These are phyloP conservation scores for Gynochthodes officinalis DNA, from an alignment of 257 asterid genomes.

Conservation along the genomic window DNA sequence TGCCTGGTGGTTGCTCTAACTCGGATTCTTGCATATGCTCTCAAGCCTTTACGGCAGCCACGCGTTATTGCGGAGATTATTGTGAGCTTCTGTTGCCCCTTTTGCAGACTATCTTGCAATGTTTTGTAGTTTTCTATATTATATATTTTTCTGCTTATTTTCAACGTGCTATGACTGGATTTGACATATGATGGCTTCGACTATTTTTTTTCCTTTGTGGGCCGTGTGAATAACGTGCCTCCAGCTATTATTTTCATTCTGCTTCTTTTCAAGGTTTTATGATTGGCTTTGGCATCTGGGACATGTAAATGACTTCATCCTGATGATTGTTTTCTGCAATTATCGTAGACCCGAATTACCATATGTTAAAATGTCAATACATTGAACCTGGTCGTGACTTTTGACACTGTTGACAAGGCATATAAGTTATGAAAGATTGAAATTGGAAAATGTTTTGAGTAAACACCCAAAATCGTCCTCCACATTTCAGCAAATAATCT, in stretches of 20 bases:
- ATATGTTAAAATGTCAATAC: too few relatives aligned
- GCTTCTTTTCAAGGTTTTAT: too few relatives aligned
- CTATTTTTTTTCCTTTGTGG: not conserved
- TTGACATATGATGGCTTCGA: not conserved
- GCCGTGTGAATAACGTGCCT: not conserved
- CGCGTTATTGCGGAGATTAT: slow-evolving; percentile 86
- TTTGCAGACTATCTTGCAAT: not conserved
- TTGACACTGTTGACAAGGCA: too few relatives aligned
- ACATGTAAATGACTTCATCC: too few relatives aligned
- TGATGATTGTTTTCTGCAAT: not conserved
- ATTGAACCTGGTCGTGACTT: too few relatives aligned
- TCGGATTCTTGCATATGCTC: slow-evolving; percentile 59
- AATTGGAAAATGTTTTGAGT: too few relatives aligned
- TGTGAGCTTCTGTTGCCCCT: slow-evolving; percentile 34
- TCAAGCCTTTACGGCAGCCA: slow-evolving; percentile 73
- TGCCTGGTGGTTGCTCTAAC: slow-evolving; percentile 60
- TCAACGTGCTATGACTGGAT: not conserved
- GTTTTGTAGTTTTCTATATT: not conserved
- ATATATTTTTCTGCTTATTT: not conserved
- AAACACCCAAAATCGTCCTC: too few relatives aligned
- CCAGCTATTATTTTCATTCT: not conserved
- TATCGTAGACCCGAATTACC: too few relatives aligned
- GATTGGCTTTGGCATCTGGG: too few relatives aligned
- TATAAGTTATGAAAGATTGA: too few relatives aligned
- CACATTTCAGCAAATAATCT: too few relatives aligned